Conservation (phyloP, 441 rosid species). For the Adansonia rubrostipa region DNA sequence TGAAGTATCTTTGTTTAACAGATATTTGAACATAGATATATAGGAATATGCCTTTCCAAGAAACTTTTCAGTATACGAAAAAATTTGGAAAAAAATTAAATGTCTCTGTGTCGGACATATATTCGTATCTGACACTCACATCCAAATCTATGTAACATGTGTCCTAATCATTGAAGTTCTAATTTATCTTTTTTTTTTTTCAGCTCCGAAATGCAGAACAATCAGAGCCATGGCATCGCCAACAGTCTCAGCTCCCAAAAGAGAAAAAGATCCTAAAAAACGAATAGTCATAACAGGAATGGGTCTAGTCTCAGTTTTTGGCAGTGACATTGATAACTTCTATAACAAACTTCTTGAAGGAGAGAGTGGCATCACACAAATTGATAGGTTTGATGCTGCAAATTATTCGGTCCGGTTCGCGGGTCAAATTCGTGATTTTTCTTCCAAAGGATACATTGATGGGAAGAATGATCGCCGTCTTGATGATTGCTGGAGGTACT, state of each 20-base stretch:
- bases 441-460: slow-evolving; percentile 61
- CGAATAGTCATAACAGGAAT: slow-evolving; percentile 63
- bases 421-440: slow-evolving; percentile 61
- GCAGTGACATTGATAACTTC: slow-evolving; percentile 47
- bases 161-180: not conserved
- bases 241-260: slow-evolving; percentile 49
- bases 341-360: slow-evolving; percentile 62
- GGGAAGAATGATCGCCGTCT: slow-evolving; percentile 73
- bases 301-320: slow-evolving; percentile 70
- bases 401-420: slow-evolving; percentile 55
- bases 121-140: too few species aligned
- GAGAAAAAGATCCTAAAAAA: slow-evolving; percentile 62
- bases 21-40: too few species aligned
- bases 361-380: slow-evolving; percentile 59
- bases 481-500: slow-evolving; percentile 71
- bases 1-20: too few species aligned
- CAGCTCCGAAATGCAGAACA: slow-evolving; percentile 48
- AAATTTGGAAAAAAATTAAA: too few species aligned
- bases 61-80: too few species aligned
- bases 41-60: too few species aligned
- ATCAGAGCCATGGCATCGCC: slow-evolving; percentile 51
- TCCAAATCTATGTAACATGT: too few species aligned
- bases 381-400: slow-evolving; percentile 64
- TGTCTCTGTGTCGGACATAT: too few species aligned
- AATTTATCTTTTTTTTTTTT: not conserved